Evolutionary conservation across 139 green algal species (phyloP).

Genomic region (Helicosporidium sp.): DNA sequence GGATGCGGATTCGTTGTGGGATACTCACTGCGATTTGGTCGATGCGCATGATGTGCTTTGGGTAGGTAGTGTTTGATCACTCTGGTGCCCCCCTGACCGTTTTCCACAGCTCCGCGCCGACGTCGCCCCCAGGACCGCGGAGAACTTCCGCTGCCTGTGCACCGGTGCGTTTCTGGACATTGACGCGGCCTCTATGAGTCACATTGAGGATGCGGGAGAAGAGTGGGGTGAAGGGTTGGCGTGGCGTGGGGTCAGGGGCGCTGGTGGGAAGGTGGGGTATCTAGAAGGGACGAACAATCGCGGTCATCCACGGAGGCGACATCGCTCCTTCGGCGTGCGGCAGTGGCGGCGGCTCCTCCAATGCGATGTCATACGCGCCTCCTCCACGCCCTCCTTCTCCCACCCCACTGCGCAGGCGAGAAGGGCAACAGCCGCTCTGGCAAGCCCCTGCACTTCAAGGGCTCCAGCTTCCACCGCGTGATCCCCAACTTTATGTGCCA

Average conservation of each 20-base stretch:
- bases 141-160: constrained; percentile 72
- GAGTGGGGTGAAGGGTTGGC: too few species aligned
- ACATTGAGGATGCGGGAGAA: not conserved
- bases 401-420: constrained; percentile 29
- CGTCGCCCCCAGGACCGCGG: constrained; percentile 65
- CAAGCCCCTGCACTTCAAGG: constrained; percentile 71
- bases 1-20: too few species aligned
- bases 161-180: constrained; percentile 5
- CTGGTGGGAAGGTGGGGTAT: not conserved
- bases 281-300: too few species aligned
- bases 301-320: too few species aligned
- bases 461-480: constrained; percentile 62
- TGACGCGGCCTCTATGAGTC: too few species aligned
- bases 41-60: not conserved
- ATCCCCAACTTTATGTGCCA: constrained; percentile 46
- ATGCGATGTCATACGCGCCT: too few species aligned
- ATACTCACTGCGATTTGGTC: too few species aligned
- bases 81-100: not conserved
- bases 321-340: too few species aligned
- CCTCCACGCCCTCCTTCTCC: too few species aligned
- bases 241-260: too few species aligned
- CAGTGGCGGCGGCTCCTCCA: too few species aligned
- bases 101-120: constrained; percentile 49
- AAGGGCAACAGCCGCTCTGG: constrained; percentile 47
- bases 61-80: too few species aligned